Conservation (phyloP, 2,329 filamentous ascomycete species). For the Tolypocladium guangdongense region DNA sequence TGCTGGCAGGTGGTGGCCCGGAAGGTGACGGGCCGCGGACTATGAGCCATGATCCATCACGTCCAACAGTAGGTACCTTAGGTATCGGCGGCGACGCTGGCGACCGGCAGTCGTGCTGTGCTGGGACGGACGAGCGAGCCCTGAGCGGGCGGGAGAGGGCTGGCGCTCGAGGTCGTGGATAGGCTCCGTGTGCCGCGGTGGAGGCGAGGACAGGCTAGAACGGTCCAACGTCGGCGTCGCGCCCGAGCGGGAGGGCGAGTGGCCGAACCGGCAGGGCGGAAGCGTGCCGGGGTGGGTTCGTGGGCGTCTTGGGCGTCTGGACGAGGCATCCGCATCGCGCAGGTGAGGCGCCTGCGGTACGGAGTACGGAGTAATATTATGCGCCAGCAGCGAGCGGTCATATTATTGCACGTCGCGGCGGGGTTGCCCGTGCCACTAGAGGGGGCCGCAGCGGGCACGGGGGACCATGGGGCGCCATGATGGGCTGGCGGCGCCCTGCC, state of each 20-base stretch:
- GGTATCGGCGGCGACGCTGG: background rate
- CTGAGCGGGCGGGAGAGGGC: background rate
- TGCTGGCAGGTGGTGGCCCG: background rate
- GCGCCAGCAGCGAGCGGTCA: too few species aligned
- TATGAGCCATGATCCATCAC: background rate
- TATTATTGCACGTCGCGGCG: background rate
- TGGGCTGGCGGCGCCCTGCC: constrained; percentile 13
- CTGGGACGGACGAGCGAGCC: too few species aligned
- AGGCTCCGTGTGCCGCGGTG: background rate
- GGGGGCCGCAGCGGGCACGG: constrained; percentile 18
- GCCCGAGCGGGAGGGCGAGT: background rate
- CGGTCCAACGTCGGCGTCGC: background rate
- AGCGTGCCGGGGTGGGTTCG: background rate
- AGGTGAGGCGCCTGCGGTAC: background rate
- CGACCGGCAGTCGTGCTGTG: background rate
- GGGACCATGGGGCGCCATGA: constrained; percentile 16
- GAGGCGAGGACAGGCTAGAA: background rate
- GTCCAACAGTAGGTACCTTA: background rate
- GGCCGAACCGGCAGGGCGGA: background rate
- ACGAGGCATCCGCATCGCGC: too few species aligned
- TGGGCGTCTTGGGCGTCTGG: too few species aligned
- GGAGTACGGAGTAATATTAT: too few species aligned
- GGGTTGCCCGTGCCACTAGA: constrained; percentile 12
- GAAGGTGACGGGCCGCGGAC: background rate
- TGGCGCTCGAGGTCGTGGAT: background rate